Evolutionary conservation across 2,329 filamentous ascomycete species (phyloP).

Genomic region (Apiospora hydei): DNA sequence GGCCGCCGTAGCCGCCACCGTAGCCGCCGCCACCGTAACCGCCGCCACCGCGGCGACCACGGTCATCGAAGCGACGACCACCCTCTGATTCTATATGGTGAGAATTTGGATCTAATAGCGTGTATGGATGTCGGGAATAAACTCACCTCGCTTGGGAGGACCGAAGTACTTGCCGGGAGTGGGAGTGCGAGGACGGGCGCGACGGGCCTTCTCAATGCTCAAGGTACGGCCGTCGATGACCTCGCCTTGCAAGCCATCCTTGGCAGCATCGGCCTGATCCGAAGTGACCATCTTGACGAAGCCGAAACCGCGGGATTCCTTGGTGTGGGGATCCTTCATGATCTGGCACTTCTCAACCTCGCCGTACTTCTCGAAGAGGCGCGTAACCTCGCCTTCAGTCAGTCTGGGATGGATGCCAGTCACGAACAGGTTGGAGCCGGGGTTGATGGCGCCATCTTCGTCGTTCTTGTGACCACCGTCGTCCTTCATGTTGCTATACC

Average conservation of each 20-base stretch:
- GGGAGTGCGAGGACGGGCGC: conserved; percentile 91
- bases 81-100: conserved; percentile 51
- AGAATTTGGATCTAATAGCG: conserved; percentile 23
- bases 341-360: conserved; percentile 99
- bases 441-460: conserved; percentile 85
- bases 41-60: conserved; percentile 52
- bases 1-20: conserved; percentile 60
- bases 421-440: conserved; percentile 97
- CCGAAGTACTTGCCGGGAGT: conserved; percentile 99
- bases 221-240: conserved; percentile 93
- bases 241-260: conserved; percentile 94
- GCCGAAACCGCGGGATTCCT: conserved; percentile 97
- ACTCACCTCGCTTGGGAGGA: conserved; percentile 93
- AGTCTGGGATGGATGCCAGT: conserved; percentile 96
- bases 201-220: conserved; percentile 98
- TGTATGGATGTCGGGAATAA: conserved; percentile 22
- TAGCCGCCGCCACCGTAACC: conserved; percentile 66
- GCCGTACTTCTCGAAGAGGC: conserved; percentile 98
- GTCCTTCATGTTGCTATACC: conserved; percentile 57
- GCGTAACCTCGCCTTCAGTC: conserved; percentile 86
- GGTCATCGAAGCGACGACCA: conserved; percentile 51
- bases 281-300: conserved; percentile 99
- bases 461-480: conserved; percentile 60
- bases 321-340: conserved; percentile 98
- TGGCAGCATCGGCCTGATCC: conserved; percentile 95